Conservation (phyloP, 371 early-diverging fungal genomes). For the Cokeromyces recurvatus region DNA sequence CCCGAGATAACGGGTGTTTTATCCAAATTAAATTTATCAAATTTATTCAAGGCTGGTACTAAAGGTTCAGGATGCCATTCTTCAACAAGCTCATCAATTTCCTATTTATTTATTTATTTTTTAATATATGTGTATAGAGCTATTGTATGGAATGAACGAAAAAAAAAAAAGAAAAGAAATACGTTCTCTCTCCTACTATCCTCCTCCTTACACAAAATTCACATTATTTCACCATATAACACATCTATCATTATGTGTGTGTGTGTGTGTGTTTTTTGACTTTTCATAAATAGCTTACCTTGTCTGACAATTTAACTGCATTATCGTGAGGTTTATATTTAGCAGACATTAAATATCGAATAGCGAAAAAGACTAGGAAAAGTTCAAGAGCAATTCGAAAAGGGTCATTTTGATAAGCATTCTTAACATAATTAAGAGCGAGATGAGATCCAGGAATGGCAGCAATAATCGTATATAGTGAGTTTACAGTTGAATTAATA, state of each 20-base stretch:
- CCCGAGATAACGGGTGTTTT: constrained; percentile 75
- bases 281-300: constrained; percentile 45
- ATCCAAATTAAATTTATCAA: constrained; percentile 75
- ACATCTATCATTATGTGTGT: background rate
- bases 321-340: constrained; percentile 83
- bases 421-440: constrained; percentile 78
- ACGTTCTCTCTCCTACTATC: too few species aligned
- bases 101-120: constrained; percentile 3
- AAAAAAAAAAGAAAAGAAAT: too few species aligned
- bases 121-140: too few species aligned
- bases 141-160: too few species aligned
- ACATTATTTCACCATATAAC: too few species aligned
- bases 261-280: too few species aligned
- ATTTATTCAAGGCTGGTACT: constrained; percentile 71
- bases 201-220: too few species aligned
- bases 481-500: constrained; percentile 42
- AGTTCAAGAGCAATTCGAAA: constrained; percentile 87
- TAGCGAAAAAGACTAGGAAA: constrained; percentile 81
- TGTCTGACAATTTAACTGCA: constrained; percentile 79
- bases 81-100: constrained; percentile 80
- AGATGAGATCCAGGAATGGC: constrained; percentile 77
- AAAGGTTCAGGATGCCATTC: constrained; percentile 98
- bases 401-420: constrained; percentile 96
- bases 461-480: constrained; percentile 32
- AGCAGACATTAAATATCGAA: constrained; percentile 84